Evolutionary conservation across 2,329 filamentous ascomycete genomes (phyloP).

Genomic region (Ilyonectria robusta): DNA sequence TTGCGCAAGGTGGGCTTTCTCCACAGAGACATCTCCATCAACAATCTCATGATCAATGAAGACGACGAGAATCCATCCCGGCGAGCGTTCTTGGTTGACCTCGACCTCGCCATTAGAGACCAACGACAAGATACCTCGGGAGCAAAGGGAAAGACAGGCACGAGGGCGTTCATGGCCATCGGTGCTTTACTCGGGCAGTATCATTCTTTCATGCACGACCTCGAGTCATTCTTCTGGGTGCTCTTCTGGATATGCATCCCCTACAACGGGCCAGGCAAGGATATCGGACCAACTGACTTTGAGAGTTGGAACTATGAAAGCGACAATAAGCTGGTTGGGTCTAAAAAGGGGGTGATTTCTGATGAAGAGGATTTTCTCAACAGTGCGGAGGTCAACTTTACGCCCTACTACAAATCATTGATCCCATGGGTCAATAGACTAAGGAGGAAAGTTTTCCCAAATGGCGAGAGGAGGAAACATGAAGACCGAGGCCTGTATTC

Average conservation of each 20-base stretch:
- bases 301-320: no score
- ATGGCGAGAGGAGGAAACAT: no score
- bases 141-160: constrained; percentile 59
- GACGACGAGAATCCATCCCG: constrained; percentile 53
- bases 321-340: no score
- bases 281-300: no score
- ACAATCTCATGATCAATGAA: constrained; percentile 61
- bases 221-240: constrained; percentile 64
- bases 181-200: constrained; percentile 59
- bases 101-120: constrained; percentile 54
- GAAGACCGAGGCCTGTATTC: no score
- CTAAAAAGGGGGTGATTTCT: no score
- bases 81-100: constrained; percentile 56
- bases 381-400: no score
- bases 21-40: constrained; percentile 58
- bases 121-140: constrained; percentile 52
- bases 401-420: no score
- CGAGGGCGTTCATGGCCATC: constrained; percentile 63
- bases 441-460: no score
- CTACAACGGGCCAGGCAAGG: constrained; percentile 50
- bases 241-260: constrained; percentile 62
- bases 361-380: no score
- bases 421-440: no score
- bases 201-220: constrained; percentile 58
- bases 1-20: constrained; percentile 53